Base-by-base conservation (phyloP, 2,329 filamentous ascomycete species). In the Alternaria tenuissima region DNA sequence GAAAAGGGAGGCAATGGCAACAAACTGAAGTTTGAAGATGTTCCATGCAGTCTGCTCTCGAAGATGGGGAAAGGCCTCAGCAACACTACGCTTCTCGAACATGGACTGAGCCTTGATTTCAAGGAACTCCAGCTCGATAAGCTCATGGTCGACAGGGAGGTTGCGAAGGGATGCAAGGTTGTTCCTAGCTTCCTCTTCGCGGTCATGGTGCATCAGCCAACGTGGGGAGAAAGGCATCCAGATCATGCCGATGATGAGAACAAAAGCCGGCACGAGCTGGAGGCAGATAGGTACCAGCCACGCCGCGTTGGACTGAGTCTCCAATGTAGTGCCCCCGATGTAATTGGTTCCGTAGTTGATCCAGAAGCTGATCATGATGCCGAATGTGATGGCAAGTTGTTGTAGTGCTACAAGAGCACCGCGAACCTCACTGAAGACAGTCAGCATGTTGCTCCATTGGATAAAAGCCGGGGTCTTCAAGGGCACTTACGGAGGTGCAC, bases 221-320 rank as follows among this genome's bases (percentile, higher is more conserved):
- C 91, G 85, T 0, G 91, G 91, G 0, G 87, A 90, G 78, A 91
- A 93, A 0, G 91, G 91, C 90, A 94, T 92, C 79, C 91, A 92
- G 11, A 91, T 71, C 85, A 93, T 93, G 38, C 91, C 91, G 11
- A 85, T 68, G 28, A 89, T 86, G 1, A 94, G 84, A 4, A 92
- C 67, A 2, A 88, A 67, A 0, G 89, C 90, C 0, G 91, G 91
- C 0, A 84, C 82, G 4, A 93, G 82, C 69, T 94, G 91, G 0
- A 94, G 81, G 65, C 86, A 89, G 52, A 92, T 87, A 0, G 91
- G 91, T 0, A 91, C 79, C 0, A 92, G 83, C 91, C 91, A 95
- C 0, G 91, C 88, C 0, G 88, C 87, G 57, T 65, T 92, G 84
- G 12, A 82, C 83, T 76, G 94, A 89, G 1, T 69, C 76, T 26